Percentiles rank a stretch among this genome's conserved stretches.
phyloP scores from a whole-genome alignment of 2,329 filamentous ascomycete species.

The Beauveria pseudobassiana region DNA sequence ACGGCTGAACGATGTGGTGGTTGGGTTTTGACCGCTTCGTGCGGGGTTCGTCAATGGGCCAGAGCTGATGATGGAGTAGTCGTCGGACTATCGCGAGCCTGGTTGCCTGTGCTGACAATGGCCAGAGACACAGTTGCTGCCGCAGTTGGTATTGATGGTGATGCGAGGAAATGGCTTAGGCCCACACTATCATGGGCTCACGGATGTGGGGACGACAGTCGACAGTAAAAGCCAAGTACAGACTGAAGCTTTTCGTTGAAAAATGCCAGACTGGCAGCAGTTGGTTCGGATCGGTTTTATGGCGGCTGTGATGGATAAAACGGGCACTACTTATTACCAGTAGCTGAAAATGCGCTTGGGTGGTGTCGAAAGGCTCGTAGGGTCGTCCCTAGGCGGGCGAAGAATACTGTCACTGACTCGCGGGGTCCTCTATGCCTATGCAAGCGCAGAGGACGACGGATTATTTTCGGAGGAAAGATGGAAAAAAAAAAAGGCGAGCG shows the following conservation, averaged over 20 bases:
- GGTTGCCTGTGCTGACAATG: background rate
- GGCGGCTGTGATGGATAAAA: background rate
- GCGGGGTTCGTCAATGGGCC: background rate
- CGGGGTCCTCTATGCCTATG: background rate
- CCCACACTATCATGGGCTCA: background rate
- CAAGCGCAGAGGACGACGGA: background rate
- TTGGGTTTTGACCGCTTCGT: background rate
- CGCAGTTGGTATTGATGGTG: background rate
- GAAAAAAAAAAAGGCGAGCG: background rate
- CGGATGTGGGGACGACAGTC: background rate
- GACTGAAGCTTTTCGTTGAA: background rate
- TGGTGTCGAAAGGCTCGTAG: background rate
- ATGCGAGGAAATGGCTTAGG: background rate
- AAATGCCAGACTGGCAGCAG: background rate
- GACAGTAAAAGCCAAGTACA: background rate
- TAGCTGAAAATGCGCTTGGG: too few relatives aligned
- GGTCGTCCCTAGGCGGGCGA: too few relatives aligned
- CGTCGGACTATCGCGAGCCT: background rate
- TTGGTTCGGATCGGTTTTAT: background rate
- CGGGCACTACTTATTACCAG: too few relatives aligned
- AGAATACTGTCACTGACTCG: background rate
- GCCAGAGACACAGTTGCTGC: background rate
- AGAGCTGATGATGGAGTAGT: background rate
- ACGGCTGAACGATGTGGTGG: background rate
- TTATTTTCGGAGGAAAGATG: background rate